phyloP scores from a whole-genome alignment of 768 basidiomycete species.

The Tephrocybe rancida region DNA sequence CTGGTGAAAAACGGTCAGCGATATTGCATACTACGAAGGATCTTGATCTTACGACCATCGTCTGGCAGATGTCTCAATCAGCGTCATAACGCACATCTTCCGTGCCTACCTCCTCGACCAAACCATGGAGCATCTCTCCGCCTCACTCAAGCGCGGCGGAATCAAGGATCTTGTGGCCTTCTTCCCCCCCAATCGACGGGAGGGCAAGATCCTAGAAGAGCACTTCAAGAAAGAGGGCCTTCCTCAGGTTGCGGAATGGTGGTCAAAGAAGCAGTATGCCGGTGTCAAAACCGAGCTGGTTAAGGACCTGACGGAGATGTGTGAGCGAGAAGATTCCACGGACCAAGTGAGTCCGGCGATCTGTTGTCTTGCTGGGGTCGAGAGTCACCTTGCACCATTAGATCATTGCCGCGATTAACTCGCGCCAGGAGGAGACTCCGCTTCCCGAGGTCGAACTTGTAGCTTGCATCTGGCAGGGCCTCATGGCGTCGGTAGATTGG shows the following conservation, averaged over 20 bases:
- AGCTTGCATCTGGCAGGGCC: conserved; percentile 89
- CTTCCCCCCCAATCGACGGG: conserved; percentile 85
- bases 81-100: conserved; percentile 78
- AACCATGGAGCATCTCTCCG: conserved; percentile 87
- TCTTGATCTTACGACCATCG: neutral
- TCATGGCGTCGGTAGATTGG: conserved; percentile 89
- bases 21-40: neutral
- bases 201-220: conserved; percentile 73
- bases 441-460: conserved; percentile 86
- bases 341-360: conserved; percentile 56
- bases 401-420: conserved; percentile 78
- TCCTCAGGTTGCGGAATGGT: conserved; percentile 88
- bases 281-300: conserved; percentile 80
- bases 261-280: conserved; percentile 85
- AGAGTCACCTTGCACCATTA: conserved; percentile 29
- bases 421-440: conserved; percentile 74
- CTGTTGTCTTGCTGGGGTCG: neutral
- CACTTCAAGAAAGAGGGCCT: conserved; percentile 85
- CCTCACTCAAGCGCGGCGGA: conserved; percentile 79
- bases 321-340: conserved; percentile 66
- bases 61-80: conserved; percentile 70
- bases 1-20: conserved; percentile 87
- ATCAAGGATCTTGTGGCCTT: conserved; percentile 85
- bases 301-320: conserved; percentile 67
- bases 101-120: conserved; percentile 81